These are phyloP conservation scores for Chlorophyllum brunneum DNA, from an alignment of 768 basidiomycete species.

Conservation along the genomic window DNA sequence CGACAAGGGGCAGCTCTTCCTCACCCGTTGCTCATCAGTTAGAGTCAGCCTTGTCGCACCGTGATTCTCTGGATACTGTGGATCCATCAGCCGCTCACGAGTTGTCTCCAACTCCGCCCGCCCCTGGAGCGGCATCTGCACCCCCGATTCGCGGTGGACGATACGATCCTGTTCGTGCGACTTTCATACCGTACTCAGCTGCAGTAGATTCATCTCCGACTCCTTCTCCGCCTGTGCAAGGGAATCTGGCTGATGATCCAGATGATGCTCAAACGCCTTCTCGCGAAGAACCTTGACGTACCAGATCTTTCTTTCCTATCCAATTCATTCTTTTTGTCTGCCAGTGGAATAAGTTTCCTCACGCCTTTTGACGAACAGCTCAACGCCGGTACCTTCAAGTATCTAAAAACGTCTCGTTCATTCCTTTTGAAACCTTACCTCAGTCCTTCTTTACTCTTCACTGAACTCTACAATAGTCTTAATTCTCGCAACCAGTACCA, in stretches of 20 bases:
- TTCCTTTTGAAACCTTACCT: constrained; percentile 10
- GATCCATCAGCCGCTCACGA: not conserved
- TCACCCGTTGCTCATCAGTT: constrained; percentile 21
- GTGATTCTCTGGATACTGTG: constrained; percentile 14
- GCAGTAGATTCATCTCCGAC: constrained; percentile 7
- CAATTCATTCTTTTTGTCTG: constrained; percentile 5
- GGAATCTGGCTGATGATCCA: constrained; percentile 14
- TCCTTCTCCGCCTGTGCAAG: constrained; percentile 7
- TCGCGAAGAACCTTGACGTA: constrained; percentile 4
- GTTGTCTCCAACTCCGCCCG: constrained; percentile 18
- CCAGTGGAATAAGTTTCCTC: constrained; percentile 9
- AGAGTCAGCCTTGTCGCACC: constrained; percentile 13
- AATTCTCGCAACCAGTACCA: not conserved
- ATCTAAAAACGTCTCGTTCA: constrained; percentile 8
- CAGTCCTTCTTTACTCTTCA: constrained; percentile 1
- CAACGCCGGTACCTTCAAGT: constrained; percentile 8
- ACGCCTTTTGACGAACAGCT: constrained; percentile 10
- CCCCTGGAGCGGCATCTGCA: constrained; percentile 20
- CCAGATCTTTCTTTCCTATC: not conserved
- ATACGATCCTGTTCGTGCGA: constrained; percentile 51
- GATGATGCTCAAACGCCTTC: constrained; percentile 4
- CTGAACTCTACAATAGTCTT: constrained; percentile 5
- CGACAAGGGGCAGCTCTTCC: constrained; percentile 25
- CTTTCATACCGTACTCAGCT: constrained; percentile 29
- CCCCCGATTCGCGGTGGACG: constrained; percentile 36